Base-by-base conservation (phyloP, 176 grass and related monocot species). In the Paspalum vaginatum region DNA sequence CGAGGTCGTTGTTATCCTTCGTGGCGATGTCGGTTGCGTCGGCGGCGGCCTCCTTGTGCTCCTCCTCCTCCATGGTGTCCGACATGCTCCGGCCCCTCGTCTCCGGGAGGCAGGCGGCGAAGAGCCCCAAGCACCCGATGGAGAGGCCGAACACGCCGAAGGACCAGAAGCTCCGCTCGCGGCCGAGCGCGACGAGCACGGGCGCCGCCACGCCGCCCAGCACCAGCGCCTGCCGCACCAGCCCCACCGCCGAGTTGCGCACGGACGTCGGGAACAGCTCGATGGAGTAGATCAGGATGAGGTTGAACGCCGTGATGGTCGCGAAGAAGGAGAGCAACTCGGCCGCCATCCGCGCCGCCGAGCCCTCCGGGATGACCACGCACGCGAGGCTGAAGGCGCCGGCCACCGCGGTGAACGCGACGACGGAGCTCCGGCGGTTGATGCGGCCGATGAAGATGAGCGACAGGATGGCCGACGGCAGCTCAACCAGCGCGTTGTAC, bases 11-110 rank as follows among this genome's bases (percentile, higher is more conserved):
- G 49, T 77, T 78, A 46, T 55, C 51, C 27, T 66, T 68, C 16
- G 43, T 51, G 51, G 32, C 60, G 7, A 46, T 49, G 46, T 42
- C 40, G 8, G 78, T 43, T 7, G 39, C 78, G 69, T 10, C 27
- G 21, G 78, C 71, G 9, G 80, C 9, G 26, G 68, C 75, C 21
- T 86, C 75, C 69, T 98, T 93, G 27, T 41, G 11, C 59, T 94
- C 92, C 83, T 98, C 92, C 83, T 98, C 95, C 43, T 98, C 95
- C 89, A 98, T 87, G 73, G 95, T 98, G 81, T 98, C 95, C 7
- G 89, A 89, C 44, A 94, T 94, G 76, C 26, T 75, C 65, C 70
- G 80, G 8, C 95, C 95, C 52, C 80, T 88, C 2, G 92, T 98
- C 88, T 98, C 92, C 54, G 95, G 95, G 14, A 98, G 68, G 75